Base-by-base conservation (phyloP, 2,329 filamentous ascomycete genomes). In the Xylariales sp. region DNA sequence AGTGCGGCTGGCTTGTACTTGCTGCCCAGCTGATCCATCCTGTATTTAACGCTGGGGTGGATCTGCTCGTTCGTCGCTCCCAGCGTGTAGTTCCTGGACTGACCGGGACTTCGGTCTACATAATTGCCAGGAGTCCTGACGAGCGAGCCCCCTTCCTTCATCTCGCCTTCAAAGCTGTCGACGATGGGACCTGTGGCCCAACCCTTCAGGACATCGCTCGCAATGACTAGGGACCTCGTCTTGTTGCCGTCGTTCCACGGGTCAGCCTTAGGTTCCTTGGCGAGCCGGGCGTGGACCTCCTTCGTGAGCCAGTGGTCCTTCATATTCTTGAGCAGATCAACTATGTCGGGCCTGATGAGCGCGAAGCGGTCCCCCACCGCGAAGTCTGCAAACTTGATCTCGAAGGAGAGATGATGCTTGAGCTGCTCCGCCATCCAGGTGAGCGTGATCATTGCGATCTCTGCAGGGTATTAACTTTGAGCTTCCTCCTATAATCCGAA, bases 341-440 rank as follows among this genome's bases (percentile, higher is more conserved):
- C n/a, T n/a, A n/a, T n/a, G n/a, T n/a, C n/a, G n/a, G n/a, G n/a
- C n/a, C n/a, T n/a, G n/a, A n/a, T n/a, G n/a, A n/a, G n/a, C n/a
- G n/a, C n/a, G n/a, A n/a, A n/a, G n/a, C n/a, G 2, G 24, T 38
- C n/a, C 15, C 36, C 27, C 29, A 8, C 18, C 29, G 11, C 19
- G 34, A 29, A 7, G 21, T 13, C 12, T 38, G 28, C 20, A 24
- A 34, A 1, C 19, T 29, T 15, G 18, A 16, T 20, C 31, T 14
- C 11, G 18, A 6, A 15, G 31, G 33, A 31, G 15, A 46, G 25
- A 13, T 46, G 44, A 7, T 38, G 41, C 7, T 41, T 30, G 13
- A 41, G 33, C 33, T 46, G 41, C 14, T 44, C 43, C 14, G 38
- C 41, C 43, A 46, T 46, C 43, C 43, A 46, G 17, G 43, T 41